Percentiles rank a stretch among this genome's conserved stretches.
Conservation (phyloP, 1,284 basidiomycete species). For the Mycena citricolor region DNA sequence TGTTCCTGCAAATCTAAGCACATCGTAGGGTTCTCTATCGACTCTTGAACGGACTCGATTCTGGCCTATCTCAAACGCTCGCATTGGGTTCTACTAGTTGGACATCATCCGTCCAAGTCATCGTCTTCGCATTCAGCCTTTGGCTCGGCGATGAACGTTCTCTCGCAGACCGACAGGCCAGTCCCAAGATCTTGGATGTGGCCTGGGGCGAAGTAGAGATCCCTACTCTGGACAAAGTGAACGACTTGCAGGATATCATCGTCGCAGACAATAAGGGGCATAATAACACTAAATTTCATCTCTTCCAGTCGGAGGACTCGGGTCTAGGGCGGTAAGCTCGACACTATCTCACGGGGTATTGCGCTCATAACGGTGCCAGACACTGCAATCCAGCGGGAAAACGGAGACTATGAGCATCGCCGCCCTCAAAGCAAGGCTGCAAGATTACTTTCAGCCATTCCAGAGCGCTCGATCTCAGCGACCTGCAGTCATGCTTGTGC, state of each 20-base stretch:
- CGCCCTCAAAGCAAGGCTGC: slow-evolving; percentile 24
- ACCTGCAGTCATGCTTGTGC: slow-evolving; percentile 37
- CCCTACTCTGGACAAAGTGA: slow-evolving; percentile 23
- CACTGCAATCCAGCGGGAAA: too few species aligned
- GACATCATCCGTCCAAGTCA: slow-evolving; percentile 27
- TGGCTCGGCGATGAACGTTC: slow-evolving; percentile 30
- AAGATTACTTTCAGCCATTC: slow-evolving; percentile 26
- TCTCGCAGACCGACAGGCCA: slow-evolving; percentile 24
- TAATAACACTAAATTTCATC: too few species aligned
- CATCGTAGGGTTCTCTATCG: slow-evolving; percentile 29
- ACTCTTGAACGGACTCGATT: slow-evolving; percentile 26
- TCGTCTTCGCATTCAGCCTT: slow-evolving; percentile 34
- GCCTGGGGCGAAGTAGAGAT: slow-evolving; percentile 32
- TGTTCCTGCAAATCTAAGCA: not conserved
- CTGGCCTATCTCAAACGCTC: slow-evolving; percentile 23
- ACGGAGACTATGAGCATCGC: too few species aligned
- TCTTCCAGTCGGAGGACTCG: too few species aligned
- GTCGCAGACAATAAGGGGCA: slow-evolving; percentile 25
- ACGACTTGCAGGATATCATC: slow-evolving; percentile 23
- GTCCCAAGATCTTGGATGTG: slow-evolving; percentile 35
- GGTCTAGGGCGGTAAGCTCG: too few species aligned
- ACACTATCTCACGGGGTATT: too few species aligned
- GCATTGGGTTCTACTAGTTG: slow-evolving; percentile 27
- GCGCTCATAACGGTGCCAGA: too few species aligned
- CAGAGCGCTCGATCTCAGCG: slow-evolving; percentile 1